Evolutionary conservation across 805 yeast species (phyloP).

Genomic region (Wickerhamiella parazyma): DNA sequence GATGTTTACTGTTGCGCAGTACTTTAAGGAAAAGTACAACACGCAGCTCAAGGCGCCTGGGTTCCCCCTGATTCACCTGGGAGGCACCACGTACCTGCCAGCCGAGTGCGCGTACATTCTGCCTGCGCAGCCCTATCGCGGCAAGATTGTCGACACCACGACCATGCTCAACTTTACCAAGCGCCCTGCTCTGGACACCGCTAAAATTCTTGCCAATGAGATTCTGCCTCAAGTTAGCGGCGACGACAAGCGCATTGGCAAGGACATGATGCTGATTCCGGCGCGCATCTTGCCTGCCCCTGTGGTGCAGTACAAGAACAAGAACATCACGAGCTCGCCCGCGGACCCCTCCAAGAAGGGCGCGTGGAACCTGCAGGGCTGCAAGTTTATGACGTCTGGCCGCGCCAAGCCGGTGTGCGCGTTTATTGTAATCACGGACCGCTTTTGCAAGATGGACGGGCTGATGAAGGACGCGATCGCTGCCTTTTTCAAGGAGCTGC

Average conservation of each 20-base stretch:
- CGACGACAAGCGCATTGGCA: constrained; percentile 94
- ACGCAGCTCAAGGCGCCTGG: constrained; percentile 6
- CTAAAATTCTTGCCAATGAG: constrained; percentile 8
- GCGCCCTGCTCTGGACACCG: constrained; percentile 9
- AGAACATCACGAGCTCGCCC: constrained; percentile 5
- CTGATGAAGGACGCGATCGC: constrained; percentile 6
- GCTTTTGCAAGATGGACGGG: constrained; percentile 6
- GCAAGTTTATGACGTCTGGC: constrained; percentile 8
- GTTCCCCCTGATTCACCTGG: constrained; percentile 8
- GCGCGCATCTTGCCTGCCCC: constrained; percentile 10
- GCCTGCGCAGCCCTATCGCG: constrained; percentile 7
- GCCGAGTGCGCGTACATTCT: constrained; percentile 7
- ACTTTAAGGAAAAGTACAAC: constrained; percentile 1
- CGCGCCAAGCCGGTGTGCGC: constrained; percentile 5
- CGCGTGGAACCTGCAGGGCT: constrained; percentile 10
- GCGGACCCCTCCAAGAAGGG: constrained; percentile 9
- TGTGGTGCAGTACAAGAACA: constrained; percentile 7
- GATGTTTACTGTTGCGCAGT: neutral
- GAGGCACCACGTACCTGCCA: constrained; percentile 8
- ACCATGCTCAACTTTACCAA: constrained; percentile 10
- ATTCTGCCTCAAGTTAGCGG: constrained; percentile 36
- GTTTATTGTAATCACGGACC: constrained; percentile 7
- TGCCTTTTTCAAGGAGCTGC: constrained; percentile 7
- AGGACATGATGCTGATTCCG: constrained; percentile 22
- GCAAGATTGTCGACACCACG: constrained; percentile 7